A percentile compares a stretch with the other conserved stretches of the same genome.
These are phyloP conservation scores for Eruca vesicaria DNA, from an alignment of 441 rosid species.

Conservation along the genomic window DNA sequence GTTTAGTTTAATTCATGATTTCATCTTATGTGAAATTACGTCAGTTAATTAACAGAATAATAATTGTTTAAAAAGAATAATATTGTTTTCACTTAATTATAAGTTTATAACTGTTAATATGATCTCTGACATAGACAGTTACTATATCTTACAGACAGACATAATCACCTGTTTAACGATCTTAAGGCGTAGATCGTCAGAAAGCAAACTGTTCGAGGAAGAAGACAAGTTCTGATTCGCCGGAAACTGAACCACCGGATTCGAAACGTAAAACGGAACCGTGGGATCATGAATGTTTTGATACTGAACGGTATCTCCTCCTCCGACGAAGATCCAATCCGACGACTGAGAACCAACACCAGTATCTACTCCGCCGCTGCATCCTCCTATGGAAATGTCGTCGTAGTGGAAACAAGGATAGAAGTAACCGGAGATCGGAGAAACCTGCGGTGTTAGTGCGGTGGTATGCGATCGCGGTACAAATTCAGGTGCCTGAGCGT, in stretches of 20 bases:
- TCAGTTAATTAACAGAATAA: not conserved
- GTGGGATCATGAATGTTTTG: conserved; percentile 30
- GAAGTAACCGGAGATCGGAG: conserved; percentile 60
- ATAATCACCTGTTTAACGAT: conserved; percentile 80
- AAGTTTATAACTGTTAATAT: no score
- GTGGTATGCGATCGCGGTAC: conserved; percentile 60
- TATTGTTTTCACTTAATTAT: not conserved
- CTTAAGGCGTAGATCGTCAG: conserved; percentile 78
- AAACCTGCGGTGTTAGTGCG: conserved; percentile 37
- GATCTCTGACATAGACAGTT: no score
- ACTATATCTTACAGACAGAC: no score
- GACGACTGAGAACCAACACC: conserved; percentile 38
- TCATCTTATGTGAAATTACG: not conserved
- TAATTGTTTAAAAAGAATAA: no score
- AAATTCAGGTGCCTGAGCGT: conserved; percentile 89
- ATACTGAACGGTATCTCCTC: conserved; percentile 44
- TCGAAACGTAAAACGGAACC: conserved; percentile 51
- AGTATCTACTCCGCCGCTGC: not conserved
- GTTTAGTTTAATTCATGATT: not conserved
- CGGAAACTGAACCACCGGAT: conserved; percentile 47
- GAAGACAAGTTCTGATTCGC: conserved; percentile 33
- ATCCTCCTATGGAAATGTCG: conserved; percentile 47
- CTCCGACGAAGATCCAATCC: conserved; percentile 77
- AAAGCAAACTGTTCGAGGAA: conserved; percentile 49
- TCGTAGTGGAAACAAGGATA: conserved; percentile 66